phyloP scores from a whole-genome alignment of 108 stramenopile species.

The Cyclostephanos invisitatus region DNA sequence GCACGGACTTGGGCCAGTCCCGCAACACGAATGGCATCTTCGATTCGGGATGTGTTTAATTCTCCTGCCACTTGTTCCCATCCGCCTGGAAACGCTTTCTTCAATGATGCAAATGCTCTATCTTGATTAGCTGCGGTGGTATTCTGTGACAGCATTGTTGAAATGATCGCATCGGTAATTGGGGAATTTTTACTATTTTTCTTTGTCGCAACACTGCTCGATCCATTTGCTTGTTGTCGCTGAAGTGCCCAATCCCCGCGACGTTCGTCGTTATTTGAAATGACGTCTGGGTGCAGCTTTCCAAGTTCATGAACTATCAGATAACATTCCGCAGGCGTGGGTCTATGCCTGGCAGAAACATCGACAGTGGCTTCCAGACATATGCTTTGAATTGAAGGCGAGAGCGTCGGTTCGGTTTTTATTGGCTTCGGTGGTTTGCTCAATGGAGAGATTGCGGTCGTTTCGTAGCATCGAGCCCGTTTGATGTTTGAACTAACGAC shows the following conservation, averaged over 20 bases:
- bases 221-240: constrained; percentile 18
- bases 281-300: constrained; percentile 67
- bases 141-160: constrained; percentile 84
- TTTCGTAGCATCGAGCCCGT: neutral
- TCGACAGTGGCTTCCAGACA: neutral
- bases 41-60: constrained; percentile 40
- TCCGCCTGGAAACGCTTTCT: constrained; percentile 54
- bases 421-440: neutral
- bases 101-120: constrained; percentile 64
- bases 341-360: constrained; percentile 10
- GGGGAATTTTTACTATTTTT: constrained; percentile 23
- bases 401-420: neutral
- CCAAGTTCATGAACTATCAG: constrained; percentile 45
- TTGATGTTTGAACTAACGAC: constrained; percentile 1
- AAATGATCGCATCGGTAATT: constrained; percentile 64
- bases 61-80: constrained; percentile 55
- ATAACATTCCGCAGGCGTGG: constrained; percentile 44
- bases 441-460: neutral
- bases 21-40: constrained; percentile 62
- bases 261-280: constrained; percentile 52
- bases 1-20: constrained; percentile 70
- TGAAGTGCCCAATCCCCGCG: constrained; percentile 21
- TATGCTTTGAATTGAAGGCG: neutral
- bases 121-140: constrained; percentile 71
- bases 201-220: neutral